phyloP scores from a whole-genome alignment of 768 basidiomycete genomes.

The Multifurca ochricompacta region DNA sequence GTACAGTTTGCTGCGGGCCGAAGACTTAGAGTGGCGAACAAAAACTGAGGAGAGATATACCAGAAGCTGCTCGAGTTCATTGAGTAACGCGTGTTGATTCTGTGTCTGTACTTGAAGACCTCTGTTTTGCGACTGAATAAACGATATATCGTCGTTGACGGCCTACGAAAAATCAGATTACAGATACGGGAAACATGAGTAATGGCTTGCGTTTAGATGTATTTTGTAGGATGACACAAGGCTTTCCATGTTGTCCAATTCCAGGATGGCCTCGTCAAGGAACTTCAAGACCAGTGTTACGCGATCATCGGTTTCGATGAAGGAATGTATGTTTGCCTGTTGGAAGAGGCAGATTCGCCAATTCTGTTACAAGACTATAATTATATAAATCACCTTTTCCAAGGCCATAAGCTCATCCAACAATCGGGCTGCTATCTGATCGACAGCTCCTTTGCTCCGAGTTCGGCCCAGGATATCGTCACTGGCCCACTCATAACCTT shows the following conservation, averaged over 20 bases:
- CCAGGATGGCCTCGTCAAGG: conserved; percentile 81
- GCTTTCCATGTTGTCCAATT: conserved; percentile 86
- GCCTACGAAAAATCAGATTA: conserved; percentile 43
- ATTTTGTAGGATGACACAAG: conserved; percentile 92
- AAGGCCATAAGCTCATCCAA: conserved; percentile 86
- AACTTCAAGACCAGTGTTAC: conserved; percentile 77
- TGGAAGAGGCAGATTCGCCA: neutral
- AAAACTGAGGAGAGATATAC: conserved; percentile 32
- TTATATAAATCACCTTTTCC: conserved; percentile 60
- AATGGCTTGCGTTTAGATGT: conserved; percentile 73
- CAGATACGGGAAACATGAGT: neutral
- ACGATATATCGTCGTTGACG: conserved; percentile 89
- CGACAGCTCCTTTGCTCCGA: conserved; percentile 65
- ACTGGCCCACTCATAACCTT: conserved; percentile 95
- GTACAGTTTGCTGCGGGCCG: conserved; percentile 72
- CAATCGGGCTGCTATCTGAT: conserved; percentile 85
- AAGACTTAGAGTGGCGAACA: neutral
- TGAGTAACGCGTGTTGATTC: conserved; percentile 80
- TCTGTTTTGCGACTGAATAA: conserved; percentile 93
- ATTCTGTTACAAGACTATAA: neutral
- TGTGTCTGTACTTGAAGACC: conserved; percentile 97
- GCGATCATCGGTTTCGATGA: conserved; percentile 92
- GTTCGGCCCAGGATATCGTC: conserved; percentile 65
- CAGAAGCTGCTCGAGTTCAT: conserved; percentile 81
- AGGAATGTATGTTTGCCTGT: conserved; percentile 95